Evolutionary conservation across 331 rosid genomes (phyloP), one percentile per base, ranked within the genome.

Genomic region (Quercus tomentella): DNA sequence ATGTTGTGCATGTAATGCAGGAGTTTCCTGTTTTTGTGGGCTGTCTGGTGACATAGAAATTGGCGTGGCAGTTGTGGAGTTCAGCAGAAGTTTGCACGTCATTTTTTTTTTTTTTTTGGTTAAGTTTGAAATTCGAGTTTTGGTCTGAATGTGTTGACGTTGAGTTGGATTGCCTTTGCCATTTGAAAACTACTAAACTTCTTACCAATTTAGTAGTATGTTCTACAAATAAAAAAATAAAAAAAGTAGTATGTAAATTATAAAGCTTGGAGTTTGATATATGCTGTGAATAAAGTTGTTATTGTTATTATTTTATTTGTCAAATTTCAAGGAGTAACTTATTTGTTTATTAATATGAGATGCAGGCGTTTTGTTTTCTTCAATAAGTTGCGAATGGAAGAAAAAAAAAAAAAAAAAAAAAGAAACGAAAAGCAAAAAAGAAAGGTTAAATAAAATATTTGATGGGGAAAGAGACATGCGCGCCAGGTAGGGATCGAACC

Each of bases 401-500:
- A 41, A 41, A 41, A 3, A 0, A 37, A 37, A 37, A 6, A 33
- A 1, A 28, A 28, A 30, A 28, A 3, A 5, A 31, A 35, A 35
- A 35, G 0, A 0, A n/a, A n/a, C n/a, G n/a, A n/a, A n/a, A n/a
- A n/a, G n/a, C n/a, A n/a, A 37, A 37, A 37, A 41, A 41, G 45
- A 37, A 8, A 2, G 45, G 45, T 41, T 8, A 41, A 41, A 41
- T 41, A 8, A 41, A 8, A 41, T 2, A 8, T 8, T 41, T 0
- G n/a, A 41, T 8, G 3, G 45, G 12, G 3, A 37, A 37, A 41
- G 45, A 8, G 5, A 49, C 1, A 3, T 12, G 18, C 96, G 97
- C 97, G 93, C 96, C 94, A 90, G 96, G 88, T 85, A 89, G 98
- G 97, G 97, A 89, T 92, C 96, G 96, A 93, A 89, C 98, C 98